Conservation (phyloP, 441 rosid genomes). For the Gossypium laxum region DNA sequence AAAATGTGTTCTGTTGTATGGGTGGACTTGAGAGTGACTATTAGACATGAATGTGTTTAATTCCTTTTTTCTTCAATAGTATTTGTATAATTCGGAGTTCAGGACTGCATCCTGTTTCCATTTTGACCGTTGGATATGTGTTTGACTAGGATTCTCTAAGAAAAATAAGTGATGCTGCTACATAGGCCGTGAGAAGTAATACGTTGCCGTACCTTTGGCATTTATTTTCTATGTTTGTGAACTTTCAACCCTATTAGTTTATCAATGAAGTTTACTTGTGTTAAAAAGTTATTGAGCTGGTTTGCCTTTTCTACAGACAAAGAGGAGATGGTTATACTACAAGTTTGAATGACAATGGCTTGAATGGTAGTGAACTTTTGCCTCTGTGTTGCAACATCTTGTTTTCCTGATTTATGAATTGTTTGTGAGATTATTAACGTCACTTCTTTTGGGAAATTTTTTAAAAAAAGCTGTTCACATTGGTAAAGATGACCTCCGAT, state of each 20-base stretch:
- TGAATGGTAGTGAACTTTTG: conserved; percentile 32
- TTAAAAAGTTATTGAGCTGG: background rate
- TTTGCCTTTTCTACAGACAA: conserved; percentile 41
- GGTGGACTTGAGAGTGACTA: background rate
- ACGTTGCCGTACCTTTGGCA: background rate
- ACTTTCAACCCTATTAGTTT: background rate
- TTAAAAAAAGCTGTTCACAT: conserved; percentile 35
- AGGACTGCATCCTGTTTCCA: background rate
- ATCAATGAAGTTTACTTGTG: background rate
- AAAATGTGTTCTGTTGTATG: background rate
- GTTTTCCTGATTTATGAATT: conserved; percentile 14
- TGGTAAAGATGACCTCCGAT: conserved; percentile 61
- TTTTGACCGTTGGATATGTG: background rate
- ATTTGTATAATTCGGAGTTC: background rate
- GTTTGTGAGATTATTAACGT: conserved; percentile 30
- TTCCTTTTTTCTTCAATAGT: background rate
- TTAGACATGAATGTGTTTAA: background rate
- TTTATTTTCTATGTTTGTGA: background rate
- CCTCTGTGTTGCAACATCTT: background rate
- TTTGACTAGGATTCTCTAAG: background rate
- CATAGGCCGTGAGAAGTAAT: background rate
- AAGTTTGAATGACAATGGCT: conserved; percentile 28
- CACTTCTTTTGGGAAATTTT: conserved; percentile 20
- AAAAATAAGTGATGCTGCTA: background rate
- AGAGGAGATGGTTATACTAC: conserved; percentile 40